Evolutionary conservation across 139 green algal species (phyloP), one percentile per base, ranked within the genome.

Genomic region (Tetradesmus obliquus): DNA sequence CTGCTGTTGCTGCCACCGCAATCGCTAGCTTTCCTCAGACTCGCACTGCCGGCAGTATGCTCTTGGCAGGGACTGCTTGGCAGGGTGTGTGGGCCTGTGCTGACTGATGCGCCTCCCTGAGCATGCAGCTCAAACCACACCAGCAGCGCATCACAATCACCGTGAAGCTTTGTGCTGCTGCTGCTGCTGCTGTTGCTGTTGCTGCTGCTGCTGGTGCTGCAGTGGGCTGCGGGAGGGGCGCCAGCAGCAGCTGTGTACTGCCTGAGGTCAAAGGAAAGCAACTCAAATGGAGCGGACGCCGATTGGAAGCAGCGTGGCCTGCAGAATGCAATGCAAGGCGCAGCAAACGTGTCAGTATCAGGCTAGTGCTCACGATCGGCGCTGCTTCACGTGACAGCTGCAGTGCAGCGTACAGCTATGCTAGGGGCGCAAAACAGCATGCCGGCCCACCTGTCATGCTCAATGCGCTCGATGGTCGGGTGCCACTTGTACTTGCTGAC

Each of bases 401-500:
- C 60, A 19, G 60, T 10, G 60, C 10, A 72, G 10, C 10, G 12
- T 72, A 13, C 10, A 72, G 60, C 10, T 13, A 72, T 72, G 60
- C 60, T 72, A 13, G 60, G 10, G 0, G 60, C 60, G 12, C 60
- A 19, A 72, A 10, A 72, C 60, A 32, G 71, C 71, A 79, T 55
- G 12, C 32, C 12, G 58, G 7, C 22, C 4, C 8, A 84, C 86
- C 45, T 79, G 71, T 17, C 53, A 54, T 90, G 71, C 13, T 71
- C 54, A 55, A 90, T 57, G 7, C 58, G 32, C 54, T 90, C 86
- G 3, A 90, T 83, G 53, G 71, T 90, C 24, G 96, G 95, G 87
- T 97, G 92, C 96, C 96, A 98, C 24, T 94, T 93, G 93, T 97
- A 98, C 17, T 71, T 22, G 90, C 97, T 96, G 69, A 98, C 79